Evolutionary conservation across 371 early-diverging fungal genomes (phyloP).

Genomic region (Syncephalis fuscata): DNA sequence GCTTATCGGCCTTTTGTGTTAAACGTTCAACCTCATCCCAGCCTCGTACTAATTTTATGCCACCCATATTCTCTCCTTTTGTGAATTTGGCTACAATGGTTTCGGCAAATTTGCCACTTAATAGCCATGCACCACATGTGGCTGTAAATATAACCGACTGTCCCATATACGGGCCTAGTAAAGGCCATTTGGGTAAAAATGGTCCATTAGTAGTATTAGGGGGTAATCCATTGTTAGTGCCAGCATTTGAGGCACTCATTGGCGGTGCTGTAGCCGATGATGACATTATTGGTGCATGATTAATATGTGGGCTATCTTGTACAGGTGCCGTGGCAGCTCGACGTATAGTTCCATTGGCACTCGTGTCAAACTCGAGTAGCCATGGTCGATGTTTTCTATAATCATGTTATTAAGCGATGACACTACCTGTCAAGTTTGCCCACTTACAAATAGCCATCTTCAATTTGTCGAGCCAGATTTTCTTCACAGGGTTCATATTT

Average conservation of each 20-base stretch:
- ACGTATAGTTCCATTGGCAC: not conserved
- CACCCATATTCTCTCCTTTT: slow-evolving; percentile 40
- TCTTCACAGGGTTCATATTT: slow-evolving; percentile 66
- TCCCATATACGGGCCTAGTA: slow-evolving; percentile 59
- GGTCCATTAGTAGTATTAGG: slow-evolving; percentile 8
- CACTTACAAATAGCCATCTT: slow-evolving; percentile 55
- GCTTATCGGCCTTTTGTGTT: slow-evolving; percentile 10
- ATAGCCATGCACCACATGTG: slow-evolving; percentile 37
- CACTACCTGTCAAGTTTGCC: not conserved
- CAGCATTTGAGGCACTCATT: too few species aligned
- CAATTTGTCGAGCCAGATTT: slow-evolving; percentile 56
- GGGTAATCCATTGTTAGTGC: too few species aligned
- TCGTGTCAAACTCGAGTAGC: slow-evolving; percentile 11
- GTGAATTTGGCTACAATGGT: slow-evolving; percentile 48
- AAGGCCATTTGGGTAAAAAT: slow-evolving; percentile 36
- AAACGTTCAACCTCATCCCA: slow-evolving; percentile 47
- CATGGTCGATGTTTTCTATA: slow-evolving; percentile 39
- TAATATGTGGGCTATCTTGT: too few species aligned
- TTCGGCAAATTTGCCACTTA: slow-evolving; percentile 54
- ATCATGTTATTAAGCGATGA: not conserved
- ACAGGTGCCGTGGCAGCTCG: too few species aligned
- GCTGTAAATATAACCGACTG: slow-evolving; percentile 56
- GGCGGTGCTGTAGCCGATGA: too few species aligned
- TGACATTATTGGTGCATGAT: too few species aligned
- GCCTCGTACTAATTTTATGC: slow-evolving; percentile 51